Evolutionary conservation across 2,329 filamentous ascomycete genomes (phyloP).

Genomic region (Paramyrothecium sp.): DNA sequence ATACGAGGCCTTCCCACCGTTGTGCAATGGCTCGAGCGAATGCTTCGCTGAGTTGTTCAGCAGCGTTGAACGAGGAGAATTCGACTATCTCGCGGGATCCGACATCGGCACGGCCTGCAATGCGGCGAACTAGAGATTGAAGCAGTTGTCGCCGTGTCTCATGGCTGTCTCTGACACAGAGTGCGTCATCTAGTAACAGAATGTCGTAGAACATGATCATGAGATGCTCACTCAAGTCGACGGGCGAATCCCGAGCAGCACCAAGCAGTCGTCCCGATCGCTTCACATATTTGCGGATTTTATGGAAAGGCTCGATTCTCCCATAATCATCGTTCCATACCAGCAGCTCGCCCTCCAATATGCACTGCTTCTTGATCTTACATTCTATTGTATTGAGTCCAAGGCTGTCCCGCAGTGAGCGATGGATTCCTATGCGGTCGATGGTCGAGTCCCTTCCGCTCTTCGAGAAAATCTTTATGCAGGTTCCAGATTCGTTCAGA

Average conservation of each 20-base stretch:
- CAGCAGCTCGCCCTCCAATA: conserved; percentile 74
- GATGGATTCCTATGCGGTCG: conserved; percentile 3
- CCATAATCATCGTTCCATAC: conserved; percentile 64
- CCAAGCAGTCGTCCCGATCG: conserved; percentile 55
- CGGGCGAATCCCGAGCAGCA: not conserved
- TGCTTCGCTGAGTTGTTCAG: conserved; percentile 4
- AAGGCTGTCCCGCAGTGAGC: conserved; percentile 59
- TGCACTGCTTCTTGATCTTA: conserved; percentile 59
- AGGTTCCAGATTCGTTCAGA: not conserved
- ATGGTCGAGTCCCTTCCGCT: conserved; percentile 4
- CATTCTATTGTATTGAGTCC: conserved; percentile 56
- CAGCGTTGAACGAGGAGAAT: conserved; percentile 2
- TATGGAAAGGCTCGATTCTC: conserved; percentile 67
- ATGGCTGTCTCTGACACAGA: not conserved
- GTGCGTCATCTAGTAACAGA: not conserved
- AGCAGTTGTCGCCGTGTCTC: not conserved
- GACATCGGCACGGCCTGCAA: conserved; percentile 3
- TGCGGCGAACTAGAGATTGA: conserved; percentile 42
- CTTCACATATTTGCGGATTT: conserved; percentile 72
- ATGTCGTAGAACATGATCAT: not conserved
- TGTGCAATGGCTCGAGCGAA: conserved; percentile 1
- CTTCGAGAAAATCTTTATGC: conserved; percentile 1
- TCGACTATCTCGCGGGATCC: conserved; percentile 2
- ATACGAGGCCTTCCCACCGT: conserved; percentile 4
- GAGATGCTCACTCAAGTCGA: not conserved